Evolutionary conservation across 331 rosid genomes (phyloP).

Genomic region (Arachis monticola): DNA sequence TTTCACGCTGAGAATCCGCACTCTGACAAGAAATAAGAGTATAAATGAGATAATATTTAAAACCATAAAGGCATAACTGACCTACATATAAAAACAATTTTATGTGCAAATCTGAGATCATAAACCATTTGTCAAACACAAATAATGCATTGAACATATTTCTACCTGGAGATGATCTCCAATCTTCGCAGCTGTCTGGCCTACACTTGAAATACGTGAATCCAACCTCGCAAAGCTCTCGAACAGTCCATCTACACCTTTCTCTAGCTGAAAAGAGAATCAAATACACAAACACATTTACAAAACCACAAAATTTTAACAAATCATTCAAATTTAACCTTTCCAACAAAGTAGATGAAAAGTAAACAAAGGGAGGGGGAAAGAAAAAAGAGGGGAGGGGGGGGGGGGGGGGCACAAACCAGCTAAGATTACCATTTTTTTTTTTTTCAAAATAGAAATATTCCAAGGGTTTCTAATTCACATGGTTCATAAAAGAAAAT

Average conservation of each 20-base stretch:
- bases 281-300: constrained; percentile 1
- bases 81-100: constrained; percentile 23
- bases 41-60: constrained; percentile 41
- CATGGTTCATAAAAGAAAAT: background rate
- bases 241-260: constrained; percentile 98
- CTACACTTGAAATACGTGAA: constrained; percentile 98
- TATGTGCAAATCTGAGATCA: constrained; percentile 22
- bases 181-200: constrained; percentile 99
- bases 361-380: background rate
- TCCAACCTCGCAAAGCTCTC: constrained; percentile 97
- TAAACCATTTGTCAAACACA: constrained; percentile 26
- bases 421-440: background rate
- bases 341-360: background rate
- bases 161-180: constrained; percentile 99
- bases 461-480: constrained; percentile 12
- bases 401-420: background rate
- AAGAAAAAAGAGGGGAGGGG: background rate
- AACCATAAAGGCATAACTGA: constrained; percentile 20
- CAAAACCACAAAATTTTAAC: background rate
- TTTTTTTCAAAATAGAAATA: background rate
- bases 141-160: constrained; percentile 42
- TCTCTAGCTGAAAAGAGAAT: constrained; percentile 78
- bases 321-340: constrained; percentile 29
- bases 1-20: constrained; percentile 98
- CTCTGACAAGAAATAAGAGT: constrained; percentile 66